Conservation (phyloP, 1,284 basidiomycete species). For the Sanghuangporus weigelae region DNA sequence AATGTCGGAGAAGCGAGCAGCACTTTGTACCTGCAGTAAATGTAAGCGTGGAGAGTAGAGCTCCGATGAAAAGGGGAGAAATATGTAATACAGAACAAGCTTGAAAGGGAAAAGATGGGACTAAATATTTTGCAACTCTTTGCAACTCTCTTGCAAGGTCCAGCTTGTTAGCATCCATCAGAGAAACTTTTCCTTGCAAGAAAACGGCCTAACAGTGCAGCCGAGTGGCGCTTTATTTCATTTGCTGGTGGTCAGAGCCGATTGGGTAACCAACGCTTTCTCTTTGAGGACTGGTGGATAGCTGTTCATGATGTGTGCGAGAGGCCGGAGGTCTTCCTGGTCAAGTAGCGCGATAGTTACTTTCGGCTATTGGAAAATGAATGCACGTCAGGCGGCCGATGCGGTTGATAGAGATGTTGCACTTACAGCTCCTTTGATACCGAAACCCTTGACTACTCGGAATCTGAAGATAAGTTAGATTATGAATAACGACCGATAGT, state of each 20-base stretch:
- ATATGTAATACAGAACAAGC: too few species aligned
- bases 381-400: neutral
- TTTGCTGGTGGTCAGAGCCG: slow-evolving; percentile 25
- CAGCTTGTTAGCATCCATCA: too few species aligned
- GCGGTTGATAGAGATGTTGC: slow-evolving; percentile 7
- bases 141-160: too few species aligned
- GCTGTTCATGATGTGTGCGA: slow-evolving; percentile 84
- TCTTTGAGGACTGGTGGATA: slow-evolving; percentile 79
- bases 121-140: too few species aligned
- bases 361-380: slow-evolving; percentile 50
- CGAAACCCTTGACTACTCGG: slow-evolving; percentile 74
- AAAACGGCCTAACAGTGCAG: neutral
- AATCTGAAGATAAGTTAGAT: slow-evolving; percentile 38
- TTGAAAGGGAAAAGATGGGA: too few species aligned
- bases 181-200: too few species aligned
- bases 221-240: neutral
- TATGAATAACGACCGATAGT: neutral
- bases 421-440: slow-evolving; percentile 72
- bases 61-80: neutral
- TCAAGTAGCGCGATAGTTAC: slow-evolving; percentile 79
- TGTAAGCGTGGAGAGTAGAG: neutral
- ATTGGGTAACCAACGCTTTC: slow-evolving; percentile 48
- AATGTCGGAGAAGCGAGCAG: neutral
- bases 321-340: slow-evolving; percentile 74
- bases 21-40: neutral